These are phyloP conservation scores for Emmonsia crescens DNA, from an alignment of 2,329 filamentous ascomycete species.

Conservation along the genomic window DNA sequence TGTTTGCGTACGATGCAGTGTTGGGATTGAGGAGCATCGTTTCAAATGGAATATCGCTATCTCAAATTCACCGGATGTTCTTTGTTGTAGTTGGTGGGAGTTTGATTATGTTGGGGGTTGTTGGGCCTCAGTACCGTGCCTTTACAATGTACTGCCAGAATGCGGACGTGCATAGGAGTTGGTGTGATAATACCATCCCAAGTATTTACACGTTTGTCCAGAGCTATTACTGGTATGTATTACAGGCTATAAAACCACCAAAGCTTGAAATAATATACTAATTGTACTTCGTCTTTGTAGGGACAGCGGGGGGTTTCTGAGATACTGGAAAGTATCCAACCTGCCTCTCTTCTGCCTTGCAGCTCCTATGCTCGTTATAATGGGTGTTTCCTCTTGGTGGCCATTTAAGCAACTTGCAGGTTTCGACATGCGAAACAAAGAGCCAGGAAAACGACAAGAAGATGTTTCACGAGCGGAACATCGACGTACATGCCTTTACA, in stretches of 20 bases:
- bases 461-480: background rate
- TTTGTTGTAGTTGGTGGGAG: conserved; percentile 56
- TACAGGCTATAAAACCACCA: background rate
- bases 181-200: conserved; percentile 64
- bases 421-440: conserved; percentile 1
- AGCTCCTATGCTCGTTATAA: conserved; percentile 59
- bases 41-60: conserved; percentile 23
- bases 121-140: conserved; percentile 63
- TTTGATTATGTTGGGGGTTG: conserved; percentile 54
- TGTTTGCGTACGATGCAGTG: conserved; percentile 57
- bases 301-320: conserved; percentile 63
- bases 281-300: background rate
- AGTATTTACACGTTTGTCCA: conserved; percentile 92
- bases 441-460: conserved; percentile 6
- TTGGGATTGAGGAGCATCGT: conserved; percentile 34
- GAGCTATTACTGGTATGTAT: conserved; percentile 69
- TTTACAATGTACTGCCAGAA: conserved; percentile 58
- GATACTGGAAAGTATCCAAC: conserved; percentile 83
- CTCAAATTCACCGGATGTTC: conserved; percentile 42
- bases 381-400: conserved; percentile 51
- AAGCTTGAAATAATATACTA: background rate
- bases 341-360: conserved; percentile 80
- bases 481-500: conserved; percentile 27
- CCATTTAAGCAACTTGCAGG: conserved; percentile 25
- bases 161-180: conserved; percentile 43